Evolutionary conservation across 192 early-diverging fungal species (phyloP).

Genomic region (Phlyctochytrium planicorne): DNA sequence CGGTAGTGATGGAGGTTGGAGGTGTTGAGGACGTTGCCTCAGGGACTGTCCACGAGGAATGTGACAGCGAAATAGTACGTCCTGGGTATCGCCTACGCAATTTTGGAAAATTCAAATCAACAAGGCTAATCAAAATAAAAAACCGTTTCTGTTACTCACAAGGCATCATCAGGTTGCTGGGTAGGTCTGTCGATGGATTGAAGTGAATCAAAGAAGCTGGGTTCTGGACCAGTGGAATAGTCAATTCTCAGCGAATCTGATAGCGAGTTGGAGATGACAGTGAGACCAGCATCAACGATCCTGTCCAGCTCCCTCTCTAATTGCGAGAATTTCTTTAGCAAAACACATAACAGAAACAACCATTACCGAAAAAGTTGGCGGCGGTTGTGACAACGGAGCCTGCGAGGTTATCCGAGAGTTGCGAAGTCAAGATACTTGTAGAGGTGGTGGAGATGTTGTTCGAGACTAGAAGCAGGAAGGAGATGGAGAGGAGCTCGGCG

Average conservation of each 20-base stretch:
- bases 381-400: slow-evolving; percentile 14
- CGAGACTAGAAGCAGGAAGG: slow-evolving; percentile 25
- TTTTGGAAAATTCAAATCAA: not conserved
- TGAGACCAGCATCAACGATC: slow-evolving; percentile 10
- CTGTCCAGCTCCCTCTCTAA: slow-evolving; percentile 20
- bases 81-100: not conserved
- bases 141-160: too few species aligned
- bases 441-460: slow-evolving; percentile 28
- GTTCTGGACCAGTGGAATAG: slow-evolving; percentile 19
- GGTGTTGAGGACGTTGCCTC: slow-evolving; percentile 4
- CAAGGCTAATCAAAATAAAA: too few species aligned
- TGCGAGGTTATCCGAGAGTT: slow-evolving; percentile 20
- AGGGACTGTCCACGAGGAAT: slow-evolving; percentile 27
- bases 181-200: slow-evolving; percentile 13
- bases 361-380: slow-evolving; percentile 29
- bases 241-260: slow-evolving; percentile 14
- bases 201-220: slow-evolving; percentile 17
- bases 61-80: slow-evolving; percentile 17
- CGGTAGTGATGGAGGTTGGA: slow-evolving; percentile 18
- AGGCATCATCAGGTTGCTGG: slow-evolving; percentile 4
- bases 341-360: too few species aligned
- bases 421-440: slow-evolving; percentile 21
- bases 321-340: too few species aligned
- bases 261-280: slow-evolving; percentile 3
- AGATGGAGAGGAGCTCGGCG: slow-evolving; percentile 22